A percentile compares a stretch with the other conserved stretches of the same genome.
Conservation (phyloP, 345 rosid genomes). For the Linum tenue region DNA sequence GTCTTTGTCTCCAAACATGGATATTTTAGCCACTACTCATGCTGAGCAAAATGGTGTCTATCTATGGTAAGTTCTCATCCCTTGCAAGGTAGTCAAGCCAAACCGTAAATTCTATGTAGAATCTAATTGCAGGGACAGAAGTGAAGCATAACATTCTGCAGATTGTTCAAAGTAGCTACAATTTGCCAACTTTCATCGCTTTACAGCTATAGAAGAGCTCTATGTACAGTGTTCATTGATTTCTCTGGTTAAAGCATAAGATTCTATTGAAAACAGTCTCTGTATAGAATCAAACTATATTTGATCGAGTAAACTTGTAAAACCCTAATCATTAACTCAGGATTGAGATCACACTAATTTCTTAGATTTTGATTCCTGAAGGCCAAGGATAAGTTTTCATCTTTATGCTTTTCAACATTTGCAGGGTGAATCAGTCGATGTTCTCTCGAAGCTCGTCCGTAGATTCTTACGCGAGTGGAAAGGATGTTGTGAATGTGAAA, state of each 20-base stretch:
- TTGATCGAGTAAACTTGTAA: too few species aligned
- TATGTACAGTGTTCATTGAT: not conserved
- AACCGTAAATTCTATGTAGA: too few species aligned
- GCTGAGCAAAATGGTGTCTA: slow-evolving; percentile 89
- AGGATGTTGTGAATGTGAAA: slow-evolving; percentile 54
- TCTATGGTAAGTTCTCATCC: slow-evolving; percentile 51
- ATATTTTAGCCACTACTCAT: slow-evolving; percentile 81
- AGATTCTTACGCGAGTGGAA: slow-evolving; percentile 72
- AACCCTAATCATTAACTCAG: too few species aligned
- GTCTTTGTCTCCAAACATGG: slow-evolving; percentile 93
- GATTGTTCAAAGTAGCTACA: too few species aligned
- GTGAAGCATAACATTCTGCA: too few species aligned
- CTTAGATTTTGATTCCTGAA: not conserved
- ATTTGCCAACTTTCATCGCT: too few species aligned
- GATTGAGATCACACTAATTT: too few species aligned
- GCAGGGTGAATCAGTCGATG: slow-evolving; percentile 77
- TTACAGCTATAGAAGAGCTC: too few species aligned
- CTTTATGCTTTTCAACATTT: not conserved
- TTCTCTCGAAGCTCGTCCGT: slow-evolving; percentile 62
- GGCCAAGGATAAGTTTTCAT: not conserved
- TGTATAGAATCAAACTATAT: too few species aligned
- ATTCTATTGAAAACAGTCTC: too few species aligned
- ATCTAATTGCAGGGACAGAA: too few species aligned
- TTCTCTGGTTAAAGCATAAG: not conserved
- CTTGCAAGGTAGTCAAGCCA: too few species aligned